Conservation (phyloP, 208 protist species). For the Leishmania mexicana region DNA sequence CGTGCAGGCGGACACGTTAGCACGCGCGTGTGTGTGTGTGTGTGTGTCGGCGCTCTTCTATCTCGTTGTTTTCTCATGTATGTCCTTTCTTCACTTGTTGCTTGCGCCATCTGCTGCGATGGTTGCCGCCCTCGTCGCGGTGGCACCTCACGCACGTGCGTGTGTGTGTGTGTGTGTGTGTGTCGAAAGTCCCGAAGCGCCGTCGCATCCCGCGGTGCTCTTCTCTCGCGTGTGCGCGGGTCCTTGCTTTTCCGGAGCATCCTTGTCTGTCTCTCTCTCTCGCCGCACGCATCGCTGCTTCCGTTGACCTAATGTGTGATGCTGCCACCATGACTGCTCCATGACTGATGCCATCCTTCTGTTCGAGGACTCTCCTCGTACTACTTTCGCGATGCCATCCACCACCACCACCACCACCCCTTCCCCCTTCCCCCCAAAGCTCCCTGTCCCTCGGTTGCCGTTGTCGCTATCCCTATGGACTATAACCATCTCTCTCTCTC, state of each 20-base stretch:
- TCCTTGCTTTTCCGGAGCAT: background rate
- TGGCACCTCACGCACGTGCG: no score
- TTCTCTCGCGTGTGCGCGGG: no score
- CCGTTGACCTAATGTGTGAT: background rate
- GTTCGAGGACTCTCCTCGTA: background rate
- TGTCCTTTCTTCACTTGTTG: background rate
- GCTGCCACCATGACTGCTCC: background rate
- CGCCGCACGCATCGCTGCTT: background rate
- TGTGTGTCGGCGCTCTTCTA: background rate
- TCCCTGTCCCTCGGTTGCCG: background rate
- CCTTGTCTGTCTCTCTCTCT: background rate
- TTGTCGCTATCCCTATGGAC: background rate
- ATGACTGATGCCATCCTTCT: background rate
- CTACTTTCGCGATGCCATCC: background rate
- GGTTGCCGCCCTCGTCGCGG: background rate
- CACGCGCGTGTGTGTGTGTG: background rate
- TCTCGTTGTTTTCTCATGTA: background rate
- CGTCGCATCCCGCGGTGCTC: no score
- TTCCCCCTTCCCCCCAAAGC: no score
- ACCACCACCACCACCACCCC: background rate
- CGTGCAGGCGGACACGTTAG: background rate
- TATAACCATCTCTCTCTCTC: background rate
- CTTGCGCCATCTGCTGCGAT: background rate
- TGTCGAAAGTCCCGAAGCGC: no score
- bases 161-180: no score